Evolutionary conservation across 768 basidiomycete species (phyloP), one percentile per base, ranked within the genome.

Genomic region (Phaeotremella fagi): DNA sequence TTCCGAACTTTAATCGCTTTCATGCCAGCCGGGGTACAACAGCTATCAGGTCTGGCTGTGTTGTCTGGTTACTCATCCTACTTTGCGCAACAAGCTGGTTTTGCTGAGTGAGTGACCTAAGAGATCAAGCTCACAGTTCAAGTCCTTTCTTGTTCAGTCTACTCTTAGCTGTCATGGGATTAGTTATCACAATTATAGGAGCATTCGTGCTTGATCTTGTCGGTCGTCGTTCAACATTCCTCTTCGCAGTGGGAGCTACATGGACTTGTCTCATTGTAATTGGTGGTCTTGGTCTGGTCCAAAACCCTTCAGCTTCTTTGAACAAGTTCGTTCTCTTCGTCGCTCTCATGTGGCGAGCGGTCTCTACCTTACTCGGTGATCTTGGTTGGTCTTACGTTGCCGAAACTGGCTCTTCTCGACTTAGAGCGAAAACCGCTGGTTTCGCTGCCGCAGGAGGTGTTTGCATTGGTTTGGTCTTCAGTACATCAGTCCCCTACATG

Each of bases 401-500:
- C 18, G 64, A 67, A 54, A 50, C 60, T 15, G 62, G 59, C 2
- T 57, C 57, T 9, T 55, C 56, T 36, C 57, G 66, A 46, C 53
- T 67, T 6, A 26, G 67, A 52, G 61, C 62, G 36, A 69, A 69
- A 54, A 69, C 67, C 11, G 57, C 61, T 24, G 61, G 61, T 11
- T 55, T 62, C 23, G 57, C 61, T 5, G 52, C 61, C 1, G 56
- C 57, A n/a, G 45, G 48, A 2, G 61, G 61, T 33, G 53, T 62
- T 16, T 53, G 57, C 45, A 61, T 61, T 48, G 52, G 55, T 42
- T 46, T 64, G 48, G 23, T 62, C 36, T 58, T 62, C 49, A 48
- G 31, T 15, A 54, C 50, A 20, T 51, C 49, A 15, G 63, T 65
- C 16, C 60, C 63, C 11, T 56, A 57, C 41, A 66, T 66, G 61